Evolutionary conservation across 1,284 basidiomycete genomes (phyloP).

Genomic region (Phellinidium pouzarii): DNA sequence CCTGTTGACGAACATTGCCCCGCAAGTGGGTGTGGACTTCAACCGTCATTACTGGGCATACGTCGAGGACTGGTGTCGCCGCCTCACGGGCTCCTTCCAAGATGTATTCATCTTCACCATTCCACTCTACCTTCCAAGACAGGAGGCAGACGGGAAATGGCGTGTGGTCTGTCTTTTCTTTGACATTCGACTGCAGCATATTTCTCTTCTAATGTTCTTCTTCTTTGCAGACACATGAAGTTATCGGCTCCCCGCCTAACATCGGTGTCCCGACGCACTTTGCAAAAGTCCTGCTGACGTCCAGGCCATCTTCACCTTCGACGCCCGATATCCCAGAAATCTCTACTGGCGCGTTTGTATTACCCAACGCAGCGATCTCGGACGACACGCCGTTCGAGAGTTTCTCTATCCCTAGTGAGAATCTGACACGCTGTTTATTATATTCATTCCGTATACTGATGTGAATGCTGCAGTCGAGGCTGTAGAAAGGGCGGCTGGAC

Average conservation of each 20-base stretch:
- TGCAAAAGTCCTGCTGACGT: constrained; percentile 88
- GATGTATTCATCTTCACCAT: constrained; percentile 98
- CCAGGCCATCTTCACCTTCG: constrained; percentile 65
- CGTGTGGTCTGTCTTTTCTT: constrained; percentile 63
- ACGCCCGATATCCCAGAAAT: constrained; percentile 70
- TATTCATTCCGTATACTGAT: constrained; percentile 2
- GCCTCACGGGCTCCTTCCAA: constrained; percentile 77
- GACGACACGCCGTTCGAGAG: constrained; percentile 74
- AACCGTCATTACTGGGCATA: constrained; percentile 99
- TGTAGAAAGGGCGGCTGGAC: constrained; percentile 87
- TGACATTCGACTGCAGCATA: constrained; percentile 1
- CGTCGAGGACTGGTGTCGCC: constrained; percentile 91
- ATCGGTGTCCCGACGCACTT: constrained; percentile 96
- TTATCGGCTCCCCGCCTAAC: constrained; percentile 89
- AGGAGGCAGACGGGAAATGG: constrained; percentile 87
- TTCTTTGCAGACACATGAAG: constrained; percentile 69
- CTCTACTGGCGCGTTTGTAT: constrained; percentile 87
- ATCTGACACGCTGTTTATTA: not conserved
- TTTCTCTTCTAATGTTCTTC: not conserved
- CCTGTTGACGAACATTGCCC: constrained; percentile 91
- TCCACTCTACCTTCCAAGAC: constrained; percentile 90
- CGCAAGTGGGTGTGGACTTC: constrained; percentile 96
- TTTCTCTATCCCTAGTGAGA: constrained; percentile 76
- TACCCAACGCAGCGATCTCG: constrained; percentile 86
- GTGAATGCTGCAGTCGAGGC: constrained; percentile 57